phyloP scores from a whole-genome alignment of 768 basidiomycete genomes.

The Lactarius quietus region DNA sequence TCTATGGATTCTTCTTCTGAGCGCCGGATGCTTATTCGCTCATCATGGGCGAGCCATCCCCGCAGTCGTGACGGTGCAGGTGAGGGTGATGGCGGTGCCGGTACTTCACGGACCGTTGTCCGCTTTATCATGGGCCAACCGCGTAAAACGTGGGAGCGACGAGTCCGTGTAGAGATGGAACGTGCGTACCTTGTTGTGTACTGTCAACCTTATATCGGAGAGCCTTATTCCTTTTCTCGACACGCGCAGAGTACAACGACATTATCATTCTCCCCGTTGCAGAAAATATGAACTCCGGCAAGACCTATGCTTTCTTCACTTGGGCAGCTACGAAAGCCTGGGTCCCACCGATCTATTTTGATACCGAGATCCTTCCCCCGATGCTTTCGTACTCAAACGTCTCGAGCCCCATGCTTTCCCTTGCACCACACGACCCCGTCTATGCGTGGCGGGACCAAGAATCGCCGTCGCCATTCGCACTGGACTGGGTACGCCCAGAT shows the following conservation, averaged over 20 bases:
- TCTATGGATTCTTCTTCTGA: conserved; percentile 82
- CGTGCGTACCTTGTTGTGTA: conserved; percentile 48
- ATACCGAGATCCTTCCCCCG: conserved; percentile 42
- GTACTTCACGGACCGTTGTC: conserved; percentile 81
- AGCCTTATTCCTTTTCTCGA: neutral
- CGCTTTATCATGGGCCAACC: conserved; percentile 90
- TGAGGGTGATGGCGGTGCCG: conserved; percentile 60
- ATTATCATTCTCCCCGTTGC: conserved; percentile 76
- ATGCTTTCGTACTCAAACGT: conserved; percentile 64
- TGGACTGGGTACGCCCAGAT: conserved; percentile 81
- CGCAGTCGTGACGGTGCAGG: conserved; percentile 74
- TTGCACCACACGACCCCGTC: conserved; percentile 72
- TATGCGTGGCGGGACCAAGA: conserved; percentile 50
- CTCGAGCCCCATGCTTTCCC: conserved; percentile 50
- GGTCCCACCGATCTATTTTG: conserved; percentile 74
- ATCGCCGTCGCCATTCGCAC: conserved; percentile 40
- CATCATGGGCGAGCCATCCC: conserved; percentile 84
- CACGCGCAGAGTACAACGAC: conserved; percentile 68
- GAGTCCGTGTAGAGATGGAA: conserved; percentile 86
- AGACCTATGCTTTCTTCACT: conserved; percentile 85
- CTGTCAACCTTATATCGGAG: conserved; percentile 7
- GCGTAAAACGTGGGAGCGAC: conserved; percentile 69
- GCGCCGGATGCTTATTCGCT: conserved; percentile 81
- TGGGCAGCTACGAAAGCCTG: conserved; percentile 92
- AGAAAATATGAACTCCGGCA: conserved; percentile 97